Conservation (phyloP, 2,329 filamentous ascomycete species). For the Pyrenochaeta sp. region DNA sequence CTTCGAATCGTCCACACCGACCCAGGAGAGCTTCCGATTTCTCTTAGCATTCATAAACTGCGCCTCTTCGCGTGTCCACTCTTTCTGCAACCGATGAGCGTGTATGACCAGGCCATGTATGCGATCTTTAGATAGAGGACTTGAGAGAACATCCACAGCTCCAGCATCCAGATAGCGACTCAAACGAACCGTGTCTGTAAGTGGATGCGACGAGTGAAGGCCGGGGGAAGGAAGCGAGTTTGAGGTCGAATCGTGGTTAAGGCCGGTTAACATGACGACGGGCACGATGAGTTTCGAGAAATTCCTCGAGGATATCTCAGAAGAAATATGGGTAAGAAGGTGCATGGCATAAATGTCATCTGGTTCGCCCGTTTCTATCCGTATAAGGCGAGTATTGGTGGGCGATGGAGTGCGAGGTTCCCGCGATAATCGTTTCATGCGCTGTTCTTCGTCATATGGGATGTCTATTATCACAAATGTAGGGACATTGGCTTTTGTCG, state of each 20-base stretch:
- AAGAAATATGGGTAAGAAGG: slow-evolving; percentile 50
- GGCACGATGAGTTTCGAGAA: slow-evolving; percentile 52
- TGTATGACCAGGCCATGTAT: slow-evolving; percentile 80
- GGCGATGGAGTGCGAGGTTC: slow-evolving; percentile 52
- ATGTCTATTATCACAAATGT: slow-evolving; percentile 54
- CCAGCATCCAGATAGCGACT: slow-evolving; percentile 83
- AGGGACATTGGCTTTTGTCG: slow-evolving; percentile 41
- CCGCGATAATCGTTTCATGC: slow-evolving; percentile 50
- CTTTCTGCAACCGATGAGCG: slow-evolving; percentile 81
- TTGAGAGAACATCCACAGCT: slow-evolving; percentile 83
- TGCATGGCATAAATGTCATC: slow-evolving; percentile 54
- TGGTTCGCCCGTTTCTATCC: slow-evolving; percentile 44
- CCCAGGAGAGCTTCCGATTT: slow-evolving; percentile 87
- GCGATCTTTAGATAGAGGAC: slow-evolving; percentile 76
- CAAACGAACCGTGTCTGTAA: slow-evolving; percentile 62
- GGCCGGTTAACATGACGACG: slow-evolving; percentile 49
- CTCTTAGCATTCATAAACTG: slow-evolving; percentile 75
- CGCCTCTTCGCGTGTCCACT: slow-evolving; percentile 75
- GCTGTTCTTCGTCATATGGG: slow-evolving; percentile 52
- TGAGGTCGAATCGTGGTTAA: slow-evolving; percentile 43
- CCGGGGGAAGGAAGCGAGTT: slow-evolving; percentile 41
- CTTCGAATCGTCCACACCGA: slow-evolving; percentile 82
- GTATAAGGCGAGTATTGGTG: slow-evolving; percentile 40
- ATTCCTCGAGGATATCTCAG: slow-evolving; percentile 50
- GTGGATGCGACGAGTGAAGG: slow-evolving; percentile 45